Evolutionary conservation across 2,329 filamentous ascomycete species (phyloP).

Genomic region (Exophiala viscosa): DNA sequence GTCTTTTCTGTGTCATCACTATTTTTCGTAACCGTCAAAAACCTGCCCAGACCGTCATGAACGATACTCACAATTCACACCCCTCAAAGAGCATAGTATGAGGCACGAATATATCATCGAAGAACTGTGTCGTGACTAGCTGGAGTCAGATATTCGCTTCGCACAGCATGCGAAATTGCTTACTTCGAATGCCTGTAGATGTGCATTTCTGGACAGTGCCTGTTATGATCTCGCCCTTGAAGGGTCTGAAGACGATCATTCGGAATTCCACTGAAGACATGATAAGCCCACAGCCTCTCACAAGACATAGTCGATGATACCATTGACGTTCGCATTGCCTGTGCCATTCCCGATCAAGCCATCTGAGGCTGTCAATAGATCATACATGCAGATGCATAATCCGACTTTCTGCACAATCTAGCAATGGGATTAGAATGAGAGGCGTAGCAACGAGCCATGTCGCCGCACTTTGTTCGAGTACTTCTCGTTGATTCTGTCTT

Average conservation of each 20-base stretch:
- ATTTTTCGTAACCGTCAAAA: conserved; percentile 24
- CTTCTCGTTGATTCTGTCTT: conserved; percentile 95
- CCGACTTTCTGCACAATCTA: conserved; percentile 89
- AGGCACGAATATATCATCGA: conserved; percentile 83
- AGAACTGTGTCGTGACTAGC: conserved; percentile 80
- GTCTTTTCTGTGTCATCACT: conserved; percentile 72
- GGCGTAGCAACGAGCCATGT: background rate
- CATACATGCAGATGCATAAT: conserved; percentile 89
- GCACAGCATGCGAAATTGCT: conserved; percentile 26
- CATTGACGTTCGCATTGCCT: conserved; percentile 90
- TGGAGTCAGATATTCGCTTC: background rate
- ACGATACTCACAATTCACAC: conserved; percentile 64
- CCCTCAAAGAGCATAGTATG: conserved; percentile 69
- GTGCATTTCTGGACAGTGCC: conserved; percentile 76
- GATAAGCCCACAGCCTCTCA: conserved; percentile 1
- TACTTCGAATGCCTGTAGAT: conserved; percentile 67
- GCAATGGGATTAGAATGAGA: background rate
- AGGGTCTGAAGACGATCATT: conserved; percentile 88
- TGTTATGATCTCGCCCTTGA: conserved; percentile 87
- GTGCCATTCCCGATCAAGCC: conserved; percentile 90
- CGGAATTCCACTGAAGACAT: conserved; percentile 73
- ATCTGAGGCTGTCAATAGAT: conserved; percentile 83
- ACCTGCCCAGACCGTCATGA: conserved; percentile 1
- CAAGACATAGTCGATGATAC: conserved; percentile 46
- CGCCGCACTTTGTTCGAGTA: conserved; percentile 78